Conservation (phyloP, 805 yeast genomes). For the Nakazawaea wyomingensis region DNA sequence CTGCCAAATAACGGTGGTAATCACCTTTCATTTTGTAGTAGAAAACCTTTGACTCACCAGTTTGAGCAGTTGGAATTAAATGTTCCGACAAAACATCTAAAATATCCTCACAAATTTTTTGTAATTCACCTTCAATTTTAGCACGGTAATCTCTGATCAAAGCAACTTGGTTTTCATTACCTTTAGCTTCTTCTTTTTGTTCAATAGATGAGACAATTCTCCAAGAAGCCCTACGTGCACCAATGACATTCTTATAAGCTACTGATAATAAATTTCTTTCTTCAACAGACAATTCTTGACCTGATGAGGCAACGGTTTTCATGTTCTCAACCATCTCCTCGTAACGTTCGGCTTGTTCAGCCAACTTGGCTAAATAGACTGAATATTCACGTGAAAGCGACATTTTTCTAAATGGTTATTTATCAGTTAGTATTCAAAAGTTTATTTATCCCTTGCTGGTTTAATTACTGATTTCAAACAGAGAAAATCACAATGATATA, state of each 20-base stretch:
- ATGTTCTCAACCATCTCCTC: slow-evolving; percentile 99
- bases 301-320: slow-evolving; percentile 95
- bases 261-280: slow-evolving; percentile 96
- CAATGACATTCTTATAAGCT: slow-evolving; percentile 97
- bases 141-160: slow-evolving; percentile 92
- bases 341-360: slow-evolving; percentile 99
- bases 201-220: slow-evolving; percentile 97
- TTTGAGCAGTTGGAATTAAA: slow-evolving; percentile 88
- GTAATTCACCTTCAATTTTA: slow-evolving; percentile 88
- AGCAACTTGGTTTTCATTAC: slow-evolving; percentile 83
- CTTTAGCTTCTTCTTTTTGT: slow-evolving; percentile 96
- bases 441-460: too few species aligned
- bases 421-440: too few species aligned
- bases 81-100: slow-evolving; percentile 81
- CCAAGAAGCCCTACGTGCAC: slow-evolving; percentile 99
- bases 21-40: slow-evolving; percentile 99
- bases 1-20: slow-evolving; percentile 98
- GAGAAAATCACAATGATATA: too few species aligned
- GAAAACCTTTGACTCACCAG: slow-evolving; percentile 97
- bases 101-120: slow-evolving; percentile 92
- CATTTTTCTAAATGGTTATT: too few species aligned
- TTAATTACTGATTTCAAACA: too few species aligned
- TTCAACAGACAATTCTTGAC: slow-evolving; percentile 93
- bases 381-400: slow-evolving; percentile 94
- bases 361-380: slow-evolving; percentile 95